phyloP scores from a whole-genome alignment of 805 yeast genomes.

The Metschnikowia kofuensis region DNA sequence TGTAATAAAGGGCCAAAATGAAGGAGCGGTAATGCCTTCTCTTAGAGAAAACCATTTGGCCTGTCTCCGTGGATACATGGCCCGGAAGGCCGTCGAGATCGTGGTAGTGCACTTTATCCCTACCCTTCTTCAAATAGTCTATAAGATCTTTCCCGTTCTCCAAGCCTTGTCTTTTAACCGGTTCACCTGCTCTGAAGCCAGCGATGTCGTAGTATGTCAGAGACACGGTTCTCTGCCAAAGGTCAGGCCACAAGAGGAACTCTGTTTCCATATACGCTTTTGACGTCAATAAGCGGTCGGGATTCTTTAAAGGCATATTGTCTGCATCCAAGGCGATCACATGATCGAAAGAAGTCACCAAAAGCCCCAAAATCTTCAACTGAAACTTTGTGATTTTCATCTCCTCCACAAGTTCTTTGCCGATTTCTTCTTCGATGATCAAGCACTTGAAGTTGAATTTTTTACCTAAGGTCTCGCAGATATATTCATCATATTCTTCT shows the following conservation, averaged over 20 bases:
- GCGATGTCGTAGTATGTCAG: conserved; percentile 33
- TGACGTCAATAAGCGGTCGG: conserved; percentile 25
- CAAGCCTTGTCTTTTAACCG: conserved; percentile 26
- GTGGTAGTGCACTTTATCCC: conserved; percentile 23
- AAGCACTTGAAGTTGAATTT: conserved; percentile 26
- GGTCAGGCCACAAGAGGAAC: conserved; percentile 36
- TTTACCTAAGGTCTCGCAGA: conserved; percentile 28
- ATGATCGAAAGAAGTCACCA: conserved; percentile 33
- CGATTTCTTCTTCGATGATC: conserved; percentile 26
- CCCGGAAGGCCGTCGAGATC: conserved; percentile 32
- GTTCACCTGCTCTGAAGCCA: conserved; percentile 28
- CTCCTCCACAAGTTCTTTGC: conserved; percentile 18
- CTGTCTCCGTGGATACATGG: conserved; percentile 29
- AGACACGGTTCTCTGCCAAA: conserved; percentile 33
- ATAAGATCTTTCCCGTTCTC: conserved; percentile 22
- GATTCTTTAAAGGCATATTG: conserved; percentile 30
- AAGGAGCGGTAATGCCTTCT: conserved; percentile 27
- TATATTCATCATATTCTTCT: conserved; percentile 22
- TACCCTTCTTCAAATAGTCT: conserved; percentile 21
- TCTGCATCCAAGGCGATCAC: conserved; percentile 34
- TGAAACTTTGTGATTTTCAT: conserved; percentile 25
- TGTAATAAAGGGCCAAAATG: conserved; percentile 32
- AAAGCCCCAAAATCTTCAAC: conserved; percentile 29
- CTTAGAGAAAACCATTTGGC: conserved; percentile 35
- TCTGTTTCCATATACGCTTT: conserved; percentile 25